A percentile compares a stretch with the other conserved stretches of the same genome.
Conservation (phyloP, 306 rosid species). For the Fragaria iinumae region DNA sequence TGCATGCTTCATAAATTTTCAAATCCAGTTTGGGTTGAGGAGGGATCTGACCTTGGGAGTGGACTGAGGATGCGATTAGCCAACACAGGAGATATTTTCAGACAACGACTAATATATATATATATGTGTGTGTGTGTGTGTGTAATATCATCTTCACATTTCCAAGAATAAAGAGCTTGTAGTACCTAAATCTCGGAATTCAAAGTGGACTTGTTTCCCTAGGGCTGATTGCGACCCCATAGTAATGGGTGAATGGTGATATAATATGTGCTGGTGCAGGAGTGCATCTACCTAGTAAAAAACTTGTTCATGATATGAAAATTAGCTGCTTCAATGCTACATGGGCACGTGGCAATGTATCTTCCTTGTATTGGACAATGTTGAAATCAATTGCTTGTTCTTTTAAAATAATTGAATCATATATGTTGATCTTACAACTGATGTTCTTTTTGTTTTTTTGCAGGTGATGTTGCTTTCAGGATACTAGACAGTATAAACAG, state of each 20-base stretch:
- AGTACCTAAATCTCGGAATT: not conserved
- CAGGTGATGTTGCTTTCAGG: conserved; percentile 98
- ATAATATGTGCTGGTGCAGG: not conserved
- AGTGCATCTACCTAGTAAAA: not conserved
- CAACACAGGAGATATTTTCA: not conserved
- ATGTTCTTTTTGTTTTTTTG: conserved; percentile 15
- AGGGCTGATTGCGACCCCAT: not conserved
- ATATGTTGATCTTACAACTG: not conserved
- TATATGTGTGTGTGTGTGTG: too few relatives aligned
- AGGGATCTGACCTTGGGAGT: not conserved
- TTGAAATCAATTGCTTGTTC: not conserved
- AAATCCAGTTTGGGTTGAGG: not conserved
- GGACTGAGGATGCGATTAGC: not conserved
- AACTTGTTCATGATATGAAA: not conserved
- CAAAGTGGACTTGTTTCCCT: not conserved
- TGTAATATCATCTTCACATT: not conserved
- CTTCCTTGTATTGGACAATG: not conserved
- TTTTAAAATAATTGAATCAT: not conserved
- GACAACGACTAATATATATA: too few relatives aligned
- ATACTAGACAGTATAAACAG: conserved; percentile 65
- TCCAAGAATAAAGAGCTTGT: not conserved
- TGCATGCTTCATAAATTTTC: not conserved
- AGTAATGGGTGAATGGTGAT: not conserved
- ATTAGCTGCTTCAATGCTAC: not conserved
- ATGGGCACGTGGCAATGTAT: not conserved